Base-by-base conservation (phyloP, 805 yeast species). In the Cyberlindnera xylosilytica region DNA sequence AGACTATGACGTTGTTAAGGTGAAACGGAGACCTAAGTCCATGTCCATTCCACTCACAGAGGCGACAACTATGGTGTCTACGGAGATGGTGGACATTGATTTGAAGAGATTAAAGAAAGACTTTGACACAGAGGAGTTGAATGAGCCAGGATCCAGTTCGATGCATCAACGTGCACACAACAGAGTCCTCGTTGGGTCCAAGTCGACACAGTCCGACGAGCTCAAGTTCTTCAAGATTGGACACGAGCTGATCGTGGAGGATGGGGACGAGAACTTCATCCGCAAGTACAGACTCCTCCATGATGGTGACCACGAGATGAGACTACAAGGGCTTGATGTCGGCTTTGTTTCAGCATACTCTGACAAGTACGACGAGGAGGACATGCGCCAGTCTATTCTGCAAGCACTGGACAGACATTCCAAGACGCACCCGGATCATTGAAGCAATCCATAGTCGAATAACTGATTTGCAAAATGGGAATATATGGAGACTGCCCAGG, bases 161-260 rank as follows among this genome's bases (percentile, higher is more conserved):
- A 24, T 38, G 10, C 38, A 41, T 15, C 38, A 29, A 4, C 18
- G 32, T 7, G 9, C 18, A 6, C 4, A 7, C 9, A 38, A 36
- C 29, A 39, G 44, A 18, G 41, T 43, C 1, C 18, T 49, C 4
- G 30, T 46, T 7, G 46, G 47, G 1, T 26, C 44, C 29, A 26
- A 26, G n/a, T 26, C 29, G 24, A 34, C 38, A 3, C 41, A 42
- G 6, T 28, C 31, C 11, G 49, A 47, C 18, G 46, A 43, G 28
- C 36, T 49, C 38, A 45, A 43, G 16, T 40, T 49, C 36, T 49
- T 45, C 41, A 42, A 26, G 22, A 42, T 49, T 17, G 52, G 50
- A 1, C 34, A 30, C 29, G 52, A 49, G 20, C 17, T 49, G 20
- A 34, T 46, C 11, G 52, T 49, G 15, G 48, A 49, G 20, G 47